A percentile compares a stretch with the other conserved stretches of the same genome.
Conservation (phyloP, 1,284 basidiomycete species). For the Schizopora paradoxa region DNA sequence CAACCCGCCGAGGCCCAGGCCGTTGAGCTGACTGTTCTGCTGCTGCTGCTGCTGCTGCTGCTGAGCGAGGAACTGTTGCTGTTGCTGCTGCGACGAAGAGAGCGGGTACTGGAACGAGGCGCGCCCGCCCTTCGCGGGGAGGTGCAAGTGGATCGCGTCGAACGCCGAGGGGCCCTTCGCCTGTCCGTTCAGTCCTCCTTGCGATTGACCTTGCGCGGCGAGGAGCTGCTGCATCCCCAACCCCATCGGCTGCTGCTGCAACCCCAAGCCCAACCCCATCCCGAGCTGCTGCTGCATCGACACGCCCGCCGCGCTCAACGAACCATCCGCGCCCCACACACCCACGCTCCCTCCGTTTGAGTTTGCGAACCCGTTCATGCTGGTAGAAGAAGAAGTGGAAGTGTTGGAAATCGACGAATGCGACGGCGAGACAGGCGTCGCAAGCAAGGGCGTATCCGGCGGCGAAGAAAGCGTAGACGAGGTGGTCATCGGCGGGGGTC, state of each 20-base stretch:
- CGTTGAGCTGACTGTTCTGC: background rate
- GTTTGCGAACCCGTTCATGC: background rate
- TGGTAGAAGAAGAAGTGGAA: background rate
- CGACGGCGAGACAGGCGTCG: conserved; percentile 14
- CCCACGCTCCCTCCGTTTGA: conserved; percentile 1
- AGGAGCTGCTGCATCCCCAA: background rate
- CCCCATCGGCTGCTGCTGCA: background rate
- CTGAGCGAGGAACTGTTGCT: background rate
- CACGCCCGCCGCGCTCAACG: no score
- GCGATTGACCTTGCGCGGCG: background rate
- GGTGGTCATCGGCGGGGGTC: background rate
- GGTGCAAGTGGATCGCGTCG: conserved; percentile 8
- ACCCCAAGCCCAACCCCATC: background rate
- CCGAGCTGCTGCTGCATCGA: background rate
- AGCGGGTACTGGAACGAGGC: background rate
- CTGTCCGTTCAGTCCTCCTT: background rate
- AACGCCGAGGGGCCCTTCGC: conserved; percentile 12
- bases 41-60: background rate
- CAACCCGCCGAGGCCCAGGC: background rate
- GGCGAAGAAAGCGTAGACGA: conserved; percentile 6
- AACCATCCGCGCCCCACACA: no score
- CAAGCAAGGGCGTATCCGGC: conserved; percentile 15
- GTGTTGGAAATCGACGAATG: background rate
- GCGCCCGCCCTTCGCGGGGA: conserved; percentile 5
- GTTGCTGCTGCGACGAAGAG: conserved; percentile 3